Base-by-base conservation (phyloP, 192 early-diverging fungal species). In the Haplosporangium gracile region DNA sequence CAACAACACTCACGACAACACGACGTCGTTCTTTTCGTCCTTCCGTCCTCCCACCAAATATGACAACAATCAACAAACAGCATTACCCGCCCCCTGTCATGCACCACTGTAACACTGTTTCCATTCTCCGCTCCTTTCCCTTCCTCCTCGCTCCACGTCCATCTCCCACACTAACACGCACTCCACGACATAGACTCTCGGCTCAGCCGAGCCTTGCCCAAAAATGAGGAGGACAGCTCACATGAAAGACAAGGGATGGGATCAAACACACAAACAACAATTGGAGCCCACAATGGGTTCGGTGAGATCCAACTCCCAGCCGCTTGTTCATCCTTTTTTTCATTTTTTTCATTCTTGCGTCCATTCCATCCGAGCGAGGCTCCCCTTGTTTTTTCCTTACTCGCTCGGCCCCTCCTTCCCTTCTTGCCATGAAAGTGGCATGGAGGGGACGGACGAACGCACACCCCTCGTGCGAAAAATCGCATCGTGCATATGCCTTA, bases 121-220 rank as follows among this genome's bases (percentile, higher is more conserved):
- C 60, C 60, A 65, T 65, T 65, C 60, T 32, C 60, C 60, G 60
- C 29, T 15, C 60, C 11, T 65, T 4, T 11, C 13, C 32, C 4
- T 60, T 65, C 11, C 60, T 11, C 32, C 24, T 55, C 55, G 55
- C 55, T 60, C 55, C n/a, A 24, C 55, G 26, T 60, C 6, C 5
- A 5, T 32, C n/a, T 34, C 13, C 29, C 60, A 32, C 60, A 32
- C 18, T 20, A 5, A 13, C 6, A 18, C 15, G 18, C 51, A 53
- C 60, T 29, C 60, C 60, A 65, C 60, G 29, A 65, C 32, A 65
- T 65, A 65, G 24, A 65, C 60, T 32, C 60, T 65, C 60, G 60
- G 60, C 60, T 65, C 26, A 65, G 60, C 60, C 60, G 60, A 65
- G 60, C 29, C 60, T 65, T 65, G 13, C 2, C 32, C 29, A 29